Evolutionary conservation across 352 stramenopile genomes (phyloP).

Genomic region (Phytophthora tubulina): DNA sequence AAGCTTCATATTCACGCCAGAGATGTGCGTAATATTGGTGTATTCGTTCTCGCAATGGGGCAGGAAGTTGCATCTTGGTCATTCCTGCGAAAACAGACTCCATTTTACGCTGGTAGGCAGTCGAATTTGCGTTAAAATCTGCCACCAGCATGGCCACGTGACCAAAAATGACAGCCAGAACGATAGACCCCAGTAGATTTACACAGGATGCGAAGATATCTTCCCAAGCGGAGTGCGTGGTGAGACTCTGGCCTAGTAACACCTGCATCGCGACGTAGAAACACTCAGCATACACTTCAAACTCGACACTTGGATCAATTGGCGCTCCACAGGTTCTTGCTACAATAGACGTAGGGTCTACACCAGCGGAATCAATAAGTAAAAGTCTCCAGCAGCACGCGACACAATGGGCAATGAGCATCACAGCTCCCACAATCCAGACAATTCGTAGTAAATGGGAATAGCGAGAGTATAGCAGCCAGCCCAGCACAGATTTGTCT

Average conservation of each 20-base stretch:
- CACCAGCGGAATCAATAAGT: slow-evolving; percentile 1
- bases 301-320: slow-evolving; percentile 11
- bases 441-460: slow-evolving; percentile 53
- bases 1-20: slow-evolving; percentile 71
- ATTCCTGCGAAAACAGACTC: slow-evolving; percentile 61
- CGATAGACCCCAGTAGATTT: slow-evolving; percentile 55
- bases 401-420: slow-evolving; percentile 62
- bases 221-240: slow-evolving; percentile 35
- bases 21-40: slow-evolving; percentile 80
- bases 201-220: slow-evolving; percentile 51
- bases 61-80: slow-evolving; percentile 61
- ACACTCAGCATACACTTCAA: slow-evolving; percentile 43
- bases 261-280: slow-evolving; percentile 58
- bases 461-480: slow-evolving; percentile 62
- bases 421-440: slow-evolving; percentile 48
- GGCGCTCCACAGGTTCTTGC: slow-evolving; percentile 25
- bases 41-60: slow-evolving; percentile 61
- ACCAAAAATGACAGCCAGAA: slow-evolving; percentile 67
- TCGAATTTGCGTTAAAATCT: slow-evolving; percentile 66
- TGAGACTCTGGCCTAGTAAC: slow-evolving; percentile 52
- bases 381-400: slow-evolving; percentile 59
- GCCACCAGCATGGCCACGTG: slow-evolving; percentile 66
- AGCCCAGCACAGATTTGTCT: slow-evolving; percentile 47
- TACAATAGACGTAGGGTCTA: slow-evolving; percentile 8
- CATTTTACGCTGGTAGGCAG: slow-evolving; percentile 66